Evolutionary conservation across 371 early-diverging fungal species (phyloP).

Genomic region (Chytridium lagenaria): DNA sequence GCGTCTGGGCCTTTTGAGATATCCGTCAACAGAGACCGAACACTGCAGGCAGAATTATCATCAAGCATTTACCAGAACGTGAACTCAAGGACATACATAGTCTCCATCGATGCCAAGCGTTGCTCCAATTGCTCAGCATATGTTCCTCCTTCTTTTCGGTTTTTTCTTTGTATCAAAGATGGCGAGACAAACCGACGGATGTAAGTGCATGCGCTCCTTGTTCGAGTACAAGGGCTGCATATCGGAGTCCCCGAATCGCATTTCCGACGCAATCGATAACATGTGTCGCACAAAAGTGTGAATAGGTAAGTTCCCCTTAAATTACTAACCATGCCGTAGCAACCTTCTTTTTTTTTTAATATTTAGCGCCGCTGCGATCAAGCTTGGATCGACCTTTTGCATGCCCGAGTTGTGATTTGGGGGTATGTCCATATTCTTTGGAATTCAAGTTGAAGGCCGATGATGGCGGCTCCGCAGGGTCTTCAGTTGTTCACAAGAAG

Average conservation of each 20-base stretch:
- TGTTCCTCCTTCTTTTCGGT: background rate
- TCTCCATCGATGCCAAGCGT: slow-evolving; percentile 15
- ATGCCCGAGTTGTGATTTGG: too few relatives aligned
- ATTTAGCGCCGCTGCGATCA: background rate
- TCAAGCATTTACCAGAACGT: background rate
- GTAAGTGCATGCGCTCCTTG: slow-evolving; percentile 9
- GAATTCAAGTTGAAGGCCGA: too few relatives aligned
- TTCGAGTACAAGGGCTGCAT: slow-evolving; percentile 6
- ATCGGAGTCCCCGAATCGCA: slow-evolving; percentile 12
- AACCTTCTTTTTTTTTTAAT: slow-evolving; percentile 14
- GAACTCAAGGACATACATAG: background rate
- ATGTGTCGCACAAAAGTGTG: slow-evolving; percentile 8
- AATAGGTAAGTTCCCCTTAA: background rate
- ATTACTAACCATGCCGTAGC: slow-evolving; percentile 18
- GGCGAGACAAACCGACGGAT: slow-evolving; percentile 18
- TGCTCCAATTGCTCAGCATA: slow-evolving; percentile 15
- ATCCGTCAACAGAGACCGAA: background rate
- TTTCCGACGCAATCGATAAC: slow-evolving; percentile 5
- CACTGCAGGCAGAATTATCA: background rate
- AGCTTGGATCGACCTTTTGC: background rate
- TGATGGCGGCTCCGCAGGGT: too few relatives aligned
- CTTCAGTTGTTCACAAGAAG: too few relatives aligned
- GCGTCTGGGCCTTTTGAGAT: background rate
- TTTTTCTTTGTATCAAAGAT: slow-evolving; percentile 13
- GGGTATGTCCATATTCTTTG: too few relatives aligned